Evolutionary conservation across 495 filamentous ascomycete genomes (phyloP).

Genomic region (Penicillium silybi): DNA sequence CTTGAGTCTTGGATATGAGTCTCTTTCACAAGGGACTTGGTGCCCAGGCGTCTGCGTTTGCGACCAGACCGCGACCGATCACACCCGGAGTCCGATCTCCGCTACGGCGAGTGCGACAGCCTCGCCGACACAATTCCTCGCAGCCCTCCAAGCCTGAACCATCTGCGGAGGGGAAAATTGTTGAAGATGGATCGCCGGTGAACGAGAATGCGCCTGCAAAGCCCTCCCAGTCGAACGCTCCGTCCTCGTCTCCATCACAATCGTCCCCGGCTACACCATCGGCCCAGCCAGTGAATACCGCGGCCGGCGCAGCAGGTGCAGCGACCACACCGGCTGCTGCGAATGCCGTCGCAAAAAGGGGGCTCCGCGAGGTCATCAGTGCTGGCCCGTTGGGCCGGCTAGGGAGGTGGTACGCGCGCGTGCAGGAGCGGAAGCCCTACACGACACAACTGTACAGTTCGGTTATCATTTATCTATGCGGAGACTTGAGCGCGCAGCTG

Average conservation of each 20-base stretch:
- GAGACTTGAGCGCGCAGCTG: slow-evolving; percentile 76
- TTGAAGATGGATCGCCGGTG: slow-evolving; percentile 3
- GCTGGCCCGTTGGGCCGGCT: slow-evolving; percentile 42
- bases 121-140: slow-evolving; percentile 27
- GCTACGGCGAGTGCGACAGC: slow-evolving; percentile 22
- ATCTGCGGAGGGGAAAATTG: neutral
- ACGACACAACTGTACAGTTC: slow-evolving; percentile 72
- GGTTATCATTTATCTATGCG: slow-evolving; percentile 72
- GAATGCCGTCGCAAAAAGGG: slow-evolving; percentile 45
- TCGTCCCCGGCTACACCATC: neutral
- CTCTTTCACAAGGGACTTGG: slow-evolving; percentile 17
- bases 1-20: slow-evolving; percentile 15
- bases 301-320: slow-evolving; percentile 15
- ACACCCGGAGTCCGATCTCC: slow-evolving; percentile 13
- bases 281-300: slow-evolving; percentile 1
- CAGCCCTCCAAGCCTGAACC: slow-evolving; percentile 11
- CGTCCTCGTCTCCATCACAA: neutral
- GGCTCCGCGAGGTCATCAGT: slow-evolving; percentile 57
- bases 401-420: slow-evolving; percentile 58
- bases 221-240: neutral
- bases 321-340: slow-evolving; percentile 31
- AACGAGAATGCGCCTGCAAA: slow-evolving; percentile 2
- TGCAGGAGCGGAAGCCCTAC: slow-evolving; percentile 67
- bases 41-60: slow-evolving; percentile 8
- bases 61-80: slow-evolving; percentile 19